These are phyloP conservation scores for Pontederia crassipes DNA, from an alignment of 176 grass and related monocot genomes.

Conservation along the genomic window DNA sequence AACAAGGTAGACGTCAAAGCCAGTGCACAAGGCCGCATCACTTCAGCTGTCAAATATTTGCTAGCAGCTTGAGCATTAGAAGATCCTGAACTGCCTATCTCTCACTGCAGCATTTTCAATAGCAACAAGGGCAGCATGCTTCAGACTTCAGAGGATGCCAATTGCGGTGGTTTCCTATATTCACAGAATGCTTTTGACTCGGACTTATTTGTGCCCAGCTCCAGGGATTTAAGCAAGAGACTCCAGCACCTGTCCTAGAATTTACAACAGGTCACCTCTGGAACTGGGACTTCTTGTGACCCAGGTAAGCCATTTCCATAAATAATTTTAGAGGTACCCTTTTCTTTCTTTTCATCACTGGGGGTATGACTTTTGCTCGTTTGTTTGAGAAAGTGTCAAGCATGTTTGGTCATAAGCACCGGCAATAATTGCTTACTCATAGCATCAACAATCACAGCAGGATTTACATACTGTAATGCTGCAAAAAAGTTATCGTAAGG, in stretches of 20 bases:
- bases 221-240: slow-evolving; percentile 72
- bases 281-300: neutral
- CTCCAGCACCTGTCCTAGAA: slow-evolving; percentile 22
- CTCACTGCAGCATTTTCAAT: slow-evolving; percentile 71
- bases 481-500: neutral
- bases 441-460: slow-evolving; percentile 79
- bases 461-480: slow-evolving; percentile 46
- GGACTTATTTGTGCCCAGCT: slow-evolving; percentile 41
- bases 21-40: slow-evolving; percentile 66
- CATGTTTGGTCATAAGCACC: slow-evolving; percentile 41
- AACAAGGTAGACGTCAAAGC: slow-evolving; percentile 81
- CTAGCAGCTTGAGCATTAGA: slow-evolving; percentile 1
- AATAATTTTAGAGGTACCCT: slow-evolving; percentile 1
- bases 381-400: slow-evolving; percentile 10
- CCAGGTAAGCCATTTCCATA: neutral
- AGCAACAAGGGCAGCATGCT: slow-evolving; percentile 73
- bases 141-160: slow-evolving; percentile 78
- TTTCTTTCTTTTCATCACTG: slow-evolving; percentile 11
- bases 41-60: slow-evolving; percentile 22
- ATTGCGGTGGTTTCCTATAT: slow-evolving; percentile 19
- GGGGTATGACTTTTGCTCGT: slow-evolving; percentile 6
- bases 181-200: slow-evolving; percentile 16
- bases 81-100: slow-evolving; percentile 34
- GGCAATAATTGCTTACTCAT: slow-evolving; percentile 50
- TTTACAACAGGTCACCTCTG: slow-evolving; percentile 8